phyloP scores from a whole-genome alignment of 164 flowering plant species.

The Tinospora cordifolia region DNA sequence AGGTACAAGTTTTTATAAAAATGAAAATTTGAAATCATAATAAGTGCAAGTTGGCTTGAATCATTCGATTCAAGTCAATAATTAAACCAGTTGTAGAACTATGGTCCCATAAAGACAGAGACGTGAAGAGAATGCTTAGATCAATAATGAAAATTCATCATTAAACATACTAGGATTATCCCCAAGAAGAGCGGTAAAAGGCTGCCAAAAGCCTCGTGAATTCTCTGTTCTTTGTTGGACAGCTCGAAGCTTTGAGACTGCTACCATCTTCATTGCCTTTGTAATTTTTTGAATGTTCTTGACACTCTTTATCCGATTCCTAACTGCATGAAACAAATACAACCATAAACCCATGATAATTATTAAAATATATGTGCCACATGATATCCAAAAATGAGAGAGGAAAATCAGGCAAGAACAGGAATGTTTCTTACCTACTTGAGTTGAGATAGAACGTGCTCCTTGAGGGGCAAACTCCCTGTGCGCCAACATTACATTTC shows the following conservation, averaged over 20 bases:
- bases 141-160: not conserved
- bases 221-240: slow-evolving; percentile 84
- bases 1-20: too few species aligned
- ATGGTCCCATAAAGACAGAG: not conserved
- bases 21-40: too few species aligned
- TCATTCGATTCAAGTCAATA: too few species aligned
- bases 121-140: not conserved
- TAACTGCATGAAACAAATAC: slow-evolving; percentile 40
- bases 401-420: slow-evolving; percentile 4
- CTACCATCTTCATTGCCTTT: slow-evolving; percentile 99
- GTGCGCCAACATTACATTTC: slow-evolving; percentile 19
- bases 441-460: slow-evolving; percentile 76
- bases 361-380: not conserved
- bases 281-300: slow-evolving; percentile 94
- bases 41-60: too few species aligned
- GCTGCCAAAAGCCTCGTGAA: slow-evolving; percentile 99
- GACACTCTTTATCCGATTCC: slow-evolving; percentile 97
- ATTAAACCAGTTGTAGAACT: not conserved
- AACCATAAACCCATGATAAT: not conserved
- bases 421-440: slow-evolving; percentile 50
- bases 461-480: slow-evolving; percentile 66
- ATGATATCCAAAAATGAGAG: not conserved
- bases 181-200: slow-evolving; percentile 93
- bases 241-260: slow-evolving; percentile 89
- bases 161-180: slow-evolving; percentile 70